Conservation (phyloP, 257 asterid species). For the Nicotiana tabacum region DNA sequence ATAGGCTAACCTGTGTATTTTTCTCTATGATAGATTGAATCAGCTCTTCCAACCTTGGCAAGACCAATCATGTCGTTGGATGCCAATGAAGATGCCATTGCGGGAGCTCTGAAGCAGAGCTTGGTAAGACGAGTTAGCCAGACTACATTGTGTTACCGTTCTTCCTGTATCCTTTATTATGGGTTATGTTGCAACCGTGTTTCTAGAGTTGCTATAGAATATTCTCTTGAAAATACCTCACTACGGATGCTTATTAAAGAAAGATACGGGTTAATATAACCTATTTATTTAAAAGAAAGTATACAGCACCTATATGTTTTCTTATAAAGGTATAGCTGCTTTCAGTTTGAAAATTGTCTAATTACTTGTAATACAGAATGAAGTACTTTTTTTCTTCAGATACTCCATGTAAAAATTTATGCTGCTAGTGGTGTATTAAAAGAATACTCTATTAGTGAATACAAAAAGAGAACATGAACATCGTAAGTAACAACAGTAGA, state of each 20-base stretch:
- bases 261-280: background rate
- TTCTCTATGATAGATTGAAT: conserved; percentile 69
- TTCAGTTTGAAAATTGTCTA: background rate
- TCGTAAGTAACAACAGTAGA: background rate
- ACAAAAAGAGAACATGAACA: background rate
- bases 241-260: background rate
- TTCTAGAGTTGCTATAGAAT: background rate
- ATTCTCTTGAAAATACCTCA: background rate
- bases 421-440: background rate
- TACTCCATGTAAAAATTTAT: background rate
- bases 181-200: background rate
- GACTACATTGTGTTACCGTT: background rate
- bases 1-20: conserved; percentile 16
- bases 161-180: background rate
- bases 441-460: background rate
- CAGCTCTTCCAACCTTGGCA: conserved; percentile 88
- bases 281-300: background rate
- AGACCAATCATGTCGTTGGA: conserved; percentile 94
- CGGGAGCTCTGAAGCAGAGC: conserved; percentile 85
- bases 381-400: background rate
- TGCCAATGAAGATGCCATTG: conserved; percentile 90
- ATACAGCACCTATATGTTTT: background rate
- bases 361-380: background rate
- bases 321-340: background rate
- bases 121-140: conserved; percentile 45